Base-by-base conservation (phyloP, 768 basidiomycete species). In the Leccinum arenicola region DNA sequence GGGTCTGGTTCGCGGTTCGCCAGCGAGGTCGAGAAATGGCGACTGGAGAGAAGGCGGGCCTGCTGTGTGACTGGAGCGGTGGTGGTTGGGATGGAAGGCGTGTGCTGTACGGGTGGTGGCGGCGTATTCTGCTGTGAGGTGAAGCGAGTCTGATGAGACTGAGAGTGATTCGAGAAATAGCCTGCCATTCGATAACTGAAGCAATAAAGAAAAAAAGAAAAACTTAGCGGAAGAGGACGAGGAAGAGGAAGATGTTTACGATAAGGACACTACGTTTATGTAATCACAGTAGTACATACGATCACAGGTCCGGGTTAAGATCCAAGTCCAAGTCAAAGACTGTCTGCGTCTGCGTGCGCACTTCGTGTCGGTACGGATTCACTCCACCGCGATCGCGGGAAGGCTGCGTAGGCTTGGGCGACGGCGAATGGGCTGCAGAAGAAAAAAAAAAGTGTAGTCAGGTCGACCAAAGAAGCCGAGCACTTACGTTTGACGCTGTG, bases 91-190 rank as follows among this genome's bases (percentile, higher is more conserved):
- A 29, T 31, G 36, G 57, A 8, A 14, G 33, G 40, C 4, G 35
- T 27, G 7, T 57, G 59, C 6, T 51, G 53, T 15, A 10, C 7
- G 38, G 17, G 17, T 4, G 57, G 36, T 23, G 57, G 33, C 11
- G 55, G 21, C 14, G 54, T 69, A 19, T 53, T 68, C 59, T 76
- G 73, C 68, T 83, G 87, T 17, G 87, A 80, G 52, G 84, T 79
- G 69, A 91, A 87, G 66, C 89, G 84, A 54, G 86, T 84, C 65
- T 80, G 80, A 25, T 80, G 80, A 25, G 78, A 61, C 61, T 85
- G 80, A 51, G 89, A 88, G 70, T 90, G 88, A 75, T 92, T 93
- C 45, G 89, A 91, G 76, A 91, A 91, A 78, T 90, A 92, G 74
- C 81, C 83, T 70, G 84, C 81, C 85, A 86, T 86, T 60, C 6